Percentiles rank a stretch among this genome's conserved stretches.
Evolutionary conservation across 1,284 basidiomycete genomes (phyloP).

Genomic region (Pseudozyma flocculosa): DNA sequence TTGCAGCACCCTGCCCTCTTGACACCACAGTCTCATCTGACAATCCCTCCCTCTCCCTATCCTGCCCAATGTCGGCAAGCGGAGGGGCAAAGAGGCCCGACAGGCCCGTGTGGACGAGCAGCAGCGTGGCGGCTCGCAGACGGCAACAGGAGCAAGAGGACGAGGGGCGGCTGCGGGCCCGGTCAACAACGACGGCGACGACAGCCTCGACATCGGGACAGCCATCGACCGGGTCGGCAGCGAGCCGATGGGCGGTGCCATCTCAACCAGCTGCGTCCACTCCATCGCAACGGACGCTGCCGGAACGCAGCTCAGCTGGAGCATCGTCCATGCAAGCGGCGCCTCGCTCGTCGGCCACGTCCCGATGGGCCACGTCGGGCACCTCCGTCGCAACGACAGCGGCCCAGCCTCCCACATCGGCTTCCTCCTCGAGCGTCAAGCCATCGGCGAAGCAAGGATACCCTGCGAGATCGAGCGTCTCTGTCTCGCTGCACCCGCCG

Average conservation of each 20-base stretch:
- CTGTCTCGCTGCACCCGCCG: no score
- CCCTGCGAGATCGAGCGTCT: no score
- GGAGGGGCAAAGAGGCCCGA: not conserved
- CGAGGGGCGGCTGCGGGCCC: not conserved
- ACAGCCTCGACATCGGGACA: not conserved
- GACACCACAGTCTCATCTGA: no score
- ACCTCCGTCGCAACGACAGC: not conserved
- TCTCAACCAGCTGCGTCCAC: not conserved
- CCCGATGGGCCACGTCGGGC: not conserved
- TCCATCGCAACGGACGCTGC: no score
- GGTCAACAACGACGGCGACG: not conserved
- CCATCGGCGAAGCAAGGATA: no score
- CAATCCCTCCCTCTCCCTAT: no score
- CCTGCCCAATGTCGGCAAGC: no score
- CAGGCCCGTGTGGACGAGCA: not conserved
- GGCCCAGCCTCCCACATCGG: not conserved
- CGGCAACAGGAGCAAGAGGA: not conserved
- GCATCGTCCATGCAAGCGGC: not conserved
- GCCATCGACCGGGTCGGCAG: not conserved
- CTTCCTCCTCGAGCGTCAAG: not conserved
- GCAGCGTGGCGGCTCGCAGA: not conserved
- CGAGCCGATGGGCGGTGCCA: not conserved
- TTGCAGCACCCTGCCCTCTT: no score
- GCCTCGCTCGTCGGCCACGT: not conserved
- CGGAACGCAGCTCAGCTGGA: not conserved